Base-by-base conservation (phyloP, 2,329 filamentous ascomycete genomes). In the Septoria linicola region DNA sequence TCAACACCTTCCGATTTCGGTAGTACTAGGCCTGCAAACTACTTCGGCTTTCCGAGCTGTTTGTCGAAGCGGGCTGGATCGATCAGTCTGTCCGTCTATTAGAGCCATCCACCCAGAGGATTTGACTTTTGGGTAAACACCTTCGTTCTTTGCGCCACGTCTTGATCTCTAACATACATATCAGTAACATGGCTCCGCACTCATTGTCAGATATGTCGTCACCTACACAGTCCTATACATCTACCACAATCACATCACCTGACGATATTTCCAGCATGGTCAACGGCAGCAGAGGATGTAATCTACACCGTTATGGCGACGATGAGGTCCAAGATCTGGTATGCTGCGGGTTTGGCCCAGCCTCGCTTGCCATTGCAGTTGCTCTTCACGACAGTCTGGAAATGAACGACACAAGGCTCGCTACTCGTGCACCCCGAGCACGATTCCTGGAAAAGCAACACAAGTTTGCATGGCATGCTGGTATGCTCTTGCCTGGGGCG, bases 271-370 rank as follows among this genome's bases (percentile, higher is more conserved):
- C 56, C 19, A 50, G 44, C 39, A 41, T 57, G 31, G 41, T 57
- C 13, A 39, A 51, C 40, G 43, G 43, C 20, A 40, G 32, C 25
- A 42, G 48, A 17, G 36, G 42, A 20, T 55, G 54, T 3, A 58
- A 57, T 8, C 72, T 86, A 13, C 74, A 70, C 44, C 72, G 79
- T n/a, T 76, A 79, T 2, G 71, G 76, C 20, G 69, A 78, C 46
- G 79, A 85, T 57, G 81, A 87, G 42, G 73, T 89, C 25, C 85
- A 91, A 68, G 92, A 97, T 69, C 76, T 97, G 46, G 76, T 97
- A 60, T 96, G 90, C 70, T 83, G 96, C 49, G 92, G 92, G 19
- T 97, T 97, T 67, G 92, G 92, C 6, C 92, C 92, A 16, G 92
- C 92, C 21, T 93, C 89, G 54, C 78, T 97, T 30, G 86, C 91